phyloP scores from a whole-genome alignment of 169 alveolate genomes.

The Eimeria acervulina region DNA sequence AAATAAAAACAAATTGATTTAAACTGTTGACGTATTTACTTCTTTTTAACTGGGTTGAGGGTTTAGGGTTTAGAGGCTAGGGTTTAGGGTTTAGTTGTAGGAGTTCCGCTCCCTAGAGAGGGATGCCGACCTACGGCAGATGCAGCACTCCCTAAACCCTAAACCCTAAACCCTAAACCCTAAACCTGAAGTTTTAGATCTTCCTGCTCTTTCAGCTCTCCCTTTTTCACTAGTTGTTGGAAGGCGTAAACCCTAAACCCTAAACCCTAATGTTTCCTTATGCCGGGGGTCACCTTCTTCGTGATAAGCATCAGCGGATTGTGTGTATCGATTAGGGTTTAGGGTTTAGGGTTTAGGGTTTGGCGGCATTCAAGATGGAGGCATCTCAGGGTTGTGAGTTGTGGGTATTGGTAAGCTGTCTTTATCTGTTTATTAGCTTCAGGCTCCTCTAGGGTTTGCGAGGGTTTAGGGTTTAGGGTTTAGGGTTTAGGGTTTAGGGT shows the following conservation, averaged over 20 bases:
- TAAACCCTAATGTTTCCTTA: not conserved
- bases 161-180: slow-evolving; percentile 53
- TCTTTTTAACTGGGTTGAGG: not conserved
- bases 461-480: too few relatives aligned
- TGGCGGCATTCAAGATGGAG: not conserved
- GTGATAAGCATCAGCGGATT: not conserved
- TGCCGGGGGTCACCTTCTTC: not conserved
- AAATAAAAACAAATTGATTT: too few relatives aligned
- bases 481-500: too few relatives aligned
- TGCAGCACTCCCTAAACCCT: not conserved
- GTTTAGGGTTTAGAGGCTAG: slow-evolving; percentile 44
- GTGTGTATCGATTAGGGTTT: not conserved
- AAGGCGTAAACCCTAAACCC: slow-evolving; percentile 54
- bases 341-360: not conserved
- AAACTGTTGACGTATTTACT: too few relatives aligned
- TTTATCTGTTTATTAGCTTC: not conserved
- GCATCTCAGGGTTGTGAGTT: not conserved
- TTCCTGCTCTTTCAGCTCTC: not conserved
- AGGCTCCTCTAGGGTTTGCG: not conserved
- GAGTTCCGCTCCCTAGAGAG: too few relatives aligned
- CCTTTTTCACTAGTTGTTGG: too few relatives aligned
- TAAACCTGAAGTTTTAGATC: not conserved
- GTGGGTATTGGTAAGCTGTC: slow-evolving; percentile 19
- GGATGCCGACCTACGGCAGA: not conserved
- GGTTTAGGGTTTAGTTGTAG: slow-evolving; percentile 18